Evolutionary conservation across 2,329 filamentous ascomycete genomes (phyloP).

Genomic region (Neofusicoccum umdonicola): DNA sequence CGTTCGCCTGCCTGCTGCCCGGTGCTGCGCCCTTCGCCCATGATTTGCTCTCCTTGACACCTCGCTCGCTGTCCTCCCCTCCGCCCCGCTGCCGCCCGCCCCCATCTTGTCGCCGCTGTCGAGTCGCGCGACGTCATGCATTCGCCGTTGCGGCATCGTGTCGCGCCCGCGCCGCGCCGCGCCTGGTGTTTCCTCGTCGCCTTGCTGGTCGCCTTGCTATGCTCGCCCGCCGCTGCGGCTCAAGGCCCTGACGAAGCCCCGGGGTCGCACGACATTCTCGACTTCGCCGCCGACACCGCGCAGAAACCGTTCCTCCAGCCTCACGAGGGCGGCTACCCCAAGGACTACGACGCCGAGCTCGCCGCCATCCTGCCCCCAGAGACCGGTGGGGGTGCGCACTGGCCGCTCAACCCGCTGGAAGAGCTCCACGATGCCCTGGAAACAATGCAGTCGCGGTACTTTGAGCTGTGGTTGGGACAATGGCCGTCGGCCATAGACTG

Average conservation of each 20-base stretch:
- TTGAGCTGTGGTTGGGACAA: constrained; percentile 70
- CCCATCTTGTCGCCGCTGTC: not conserved
- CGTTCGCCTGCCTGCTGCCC: not conserved
- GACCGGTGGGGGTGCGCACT: not conserved
- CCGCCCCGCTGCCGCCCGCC: not conserved
- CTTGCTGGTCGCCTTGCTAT: not conserved
- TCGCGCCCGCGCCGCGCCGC: not conserved
- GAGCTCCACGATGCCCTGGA: constrained; percentile 58
- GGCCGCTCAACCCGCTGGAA: constrained; percentile 25
- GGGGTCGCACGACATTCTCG: not conserved
- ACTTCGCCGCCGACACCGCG: not conserved
- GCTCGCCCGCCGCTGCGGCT: not conserved
- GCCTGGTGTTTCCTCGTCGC: not conserved
- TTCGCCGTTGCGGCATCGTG: not conserved
- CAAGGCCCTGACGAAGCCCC: not conserved
- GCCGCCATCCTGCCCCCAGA: not conserved
- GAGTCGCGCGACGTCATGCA: constrained; percentile 1
- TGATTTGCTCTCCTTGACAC: not conserved
- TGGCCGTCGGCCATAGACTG: constrained; percentile 91
- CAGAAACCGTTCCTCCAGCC: not conserved
- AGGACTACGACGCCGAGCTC: not conserved
- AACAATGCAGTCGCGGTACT: constrained; percentile 76
- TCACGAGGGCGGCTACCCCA: not conserved
- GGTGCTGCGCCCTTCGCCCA: not conserved
- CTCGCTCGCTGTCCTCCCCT: not conserved